phyloP scores from a whole-genome alignment of 1,139 yeast species.

The Yamadazyma buinensis region DNA sequence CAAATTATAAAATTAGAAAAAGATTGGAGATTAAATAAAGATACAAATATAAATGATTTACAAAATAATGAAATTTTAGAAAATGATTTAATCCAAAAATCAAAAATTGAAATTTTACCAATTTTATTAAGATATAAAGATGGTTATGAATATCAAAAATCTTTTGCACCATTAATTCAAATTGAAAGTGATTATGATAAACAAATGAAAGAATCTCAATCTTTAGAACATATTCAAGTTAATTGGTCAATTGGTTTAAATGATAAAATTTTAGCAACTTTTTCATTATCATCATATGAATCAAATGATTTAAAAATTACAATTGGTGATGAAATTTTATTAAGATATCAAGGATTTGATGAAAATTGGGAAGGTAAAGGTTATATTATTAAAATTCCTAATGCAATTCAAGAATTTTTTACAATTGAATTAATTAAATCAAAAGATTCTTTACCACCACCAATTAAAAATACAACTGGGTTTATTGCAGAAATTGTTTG shows the following conservation, averaged over 20 bases:
- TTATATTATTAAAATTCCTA: constrained; percentile 68
- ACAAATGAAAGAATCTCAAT: constrained; percentile 72
- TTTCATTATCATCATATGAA: constrained; percentile 66
- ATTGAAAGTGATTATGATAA: constrained; percentile 80
- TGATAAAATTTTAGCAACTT: constrained; percentile 65
- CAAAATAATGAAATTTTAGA: neutral
- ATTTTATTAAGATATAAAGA: constrained; percentile 75
- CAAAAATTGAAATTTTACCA: constrained; percentile 59
- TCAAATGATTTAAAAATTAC: constrained; percentile 68
- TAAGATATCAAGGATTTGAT: constrained; percentile 54
- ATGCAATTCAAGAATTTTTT: constrained; percentile 62
- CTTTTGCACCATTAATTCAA: constrained; percentile 81
- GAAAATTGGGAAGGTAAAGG: constrained; percentile 73
- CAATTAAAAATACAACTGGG: constrained; percentile 60
- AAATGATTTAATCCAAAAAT: constrained; percentile 21
- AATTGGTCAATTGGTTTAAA: constrained; percentile 72
- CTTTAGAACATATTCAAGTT: constrained; percentile 69
- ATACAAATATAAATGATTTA: constrained; percentile 62
- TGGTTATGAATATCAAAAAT: constrained; percentile 81
- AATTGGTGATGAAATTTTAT: constrained; percentile 77
- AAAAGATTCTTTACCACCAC: constrained; percentile 47
- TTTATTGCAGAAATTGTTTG: constrained; percentile 88
- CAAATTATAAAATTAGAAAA: constrained; percentile 76
- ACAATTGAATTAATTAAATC: constrained; percentile 62
- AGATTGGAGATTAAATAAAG: constrained; percentile 72